A percentile compares a stretch with the other conserved stretches of the same genome.
Conservation (phyloP, 345 rosid species). For the Acer yangbiense region DNA sequence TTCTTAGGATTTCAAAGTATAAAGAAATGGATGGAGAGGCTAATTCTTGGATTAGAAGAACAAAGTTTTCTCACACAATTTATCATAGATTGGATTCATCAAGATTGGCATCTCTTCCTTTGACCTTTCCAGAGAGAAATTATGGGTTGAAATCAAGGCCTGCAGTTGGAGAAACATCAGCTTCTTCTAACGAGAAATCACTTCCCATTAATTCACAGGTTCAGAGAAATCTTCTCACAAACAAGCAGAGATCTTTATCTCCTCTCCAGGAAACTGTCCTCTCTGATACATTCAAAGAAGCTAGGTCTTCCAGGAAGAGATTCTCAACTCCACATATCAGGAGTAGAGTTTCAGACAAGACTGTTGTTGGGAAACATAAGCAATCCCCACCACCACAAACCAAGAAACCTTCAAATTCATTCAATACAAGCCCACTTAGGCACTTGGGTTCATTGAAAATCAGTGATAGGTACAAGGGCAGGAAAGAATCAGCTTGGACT, state of each 20-base stretch:
- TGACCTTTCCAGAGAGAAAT: slow-evolving; percentile 36
- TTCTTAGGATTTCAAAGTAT: slow-evolving; percentile 25
- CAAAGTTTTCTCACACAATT: slow-evolving; percentile 85
- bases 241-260: slow-evolving; percentile 82
- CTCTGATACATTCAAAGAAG: slow-evolving; percentile 85
- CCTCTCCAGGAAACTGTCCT: slow-evolving; percentile 64
- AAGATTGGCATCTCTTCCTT: slow-evolving; percentile 48
- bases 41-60: slow-evolving; percentile 87
- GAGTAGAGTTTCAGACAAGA: slow-evolving; percentile 52
- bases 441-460: slow-evolving; percentile 59
- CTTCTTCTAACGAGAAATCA: slow-evolving; percentile 32
- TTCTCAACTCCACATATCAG: slow-evolving; percentile 84
- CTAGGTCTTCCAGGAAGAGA: slow-evolving; percentile 67
- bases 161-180: neutral
- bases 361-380: slow-evolving; percentile 41
- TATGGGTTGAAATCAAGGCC: slow-evolving; percentile 51
- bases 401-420: slow-evolving; percentile 37
- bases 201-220: slow-evolving; percentile 33
- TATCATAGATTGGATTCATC: slow-evolving; percentile 76
- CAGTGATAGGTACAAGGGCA: slow-evolving; percentile 53
- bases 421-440: slow-evolving; percentile 56
- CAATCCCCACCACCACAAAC: slow-evolving; percentile 24
- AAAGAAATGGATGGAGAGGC: slow-evolving; percentile 68
- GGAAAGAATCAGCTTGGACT: slow-evolving; percentile 81
- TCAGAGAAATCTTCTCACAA: slow-evolving; percentile 49